phyloP scores from a whole-genome alignment of 2,329 filamentous ascomycete species.

The Podosphaera fusca region DNA sequence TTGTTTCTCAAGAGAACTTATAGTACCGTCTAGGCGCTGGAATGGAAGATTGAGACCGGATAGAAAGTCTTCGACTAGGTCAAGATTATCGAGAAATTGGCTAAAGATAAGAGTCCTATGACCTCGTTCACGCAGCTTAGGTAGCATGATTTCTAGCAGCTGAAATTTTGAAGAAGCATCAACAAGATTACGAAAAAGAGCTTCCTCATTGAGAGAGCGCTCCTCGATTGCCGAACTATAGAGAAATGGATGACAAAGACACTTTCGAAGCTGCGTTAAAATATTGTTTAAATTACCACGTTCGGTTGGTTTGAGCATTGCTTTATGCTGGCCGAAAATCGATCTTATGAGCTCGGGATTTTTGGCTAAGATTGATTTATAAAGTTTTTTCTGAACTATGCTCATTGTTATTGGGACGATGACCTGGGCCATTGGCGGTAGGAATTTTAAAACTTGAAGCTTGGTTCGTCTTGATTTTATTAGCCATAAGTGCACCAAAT shows the following conservation, averaged over 20 bases:
- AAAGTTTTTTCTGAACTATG: slow-evolving; percentile 75
- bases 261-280: slow-evolving; percentile 82
- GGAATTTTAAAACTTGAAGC: slow-evolving; percentile 67
- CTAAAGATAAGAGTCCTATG: slow-evolving; percentile 90
- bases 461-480: slow-evolving; percentile 46
- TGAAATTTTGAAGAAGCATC: slow-evolving; percentile 82
- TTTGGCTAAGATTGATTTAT: slow-evolving; percentile 79
- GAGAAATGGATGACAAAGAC: slow-evolving; percentile 85
- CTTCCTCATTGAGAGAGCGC: slow-evolving; percentile 32
- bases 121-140: slow-evolving; percentile 62
- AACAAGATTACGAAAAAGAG: slow-evolving; percentile 58
- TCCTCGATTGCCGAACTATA: slow-evolving; percentile 86
- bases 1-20: slow-evolving; percentile 70
- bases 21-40: slow-evolving; percentile 65
- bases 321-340: slow-evolving; percentile 48
- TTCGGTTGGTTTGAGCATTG: slow-evolving; percentile 39
- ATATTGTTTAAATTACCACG: slow-evolving; percentile 78
- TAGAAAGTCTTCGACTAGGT: slow-evolving; percentile 83
- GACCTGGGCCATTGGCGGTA: slow-evolving; percentile 83
- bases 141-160: slow-evolving; percentile 63
- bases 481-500: background rate
- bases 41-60: slow-evolving; percentile 48
- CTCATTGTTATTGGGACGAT: slow-evolving; percentile 95
- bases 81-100: slow-evolving; percentile 74
- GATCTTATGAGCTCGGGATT: slow-evolving; percentile 73